Evolutionary conservation across 257 asterid genomes (phyloP).

Genomic region (Knoxia roxburghii): DNA sequence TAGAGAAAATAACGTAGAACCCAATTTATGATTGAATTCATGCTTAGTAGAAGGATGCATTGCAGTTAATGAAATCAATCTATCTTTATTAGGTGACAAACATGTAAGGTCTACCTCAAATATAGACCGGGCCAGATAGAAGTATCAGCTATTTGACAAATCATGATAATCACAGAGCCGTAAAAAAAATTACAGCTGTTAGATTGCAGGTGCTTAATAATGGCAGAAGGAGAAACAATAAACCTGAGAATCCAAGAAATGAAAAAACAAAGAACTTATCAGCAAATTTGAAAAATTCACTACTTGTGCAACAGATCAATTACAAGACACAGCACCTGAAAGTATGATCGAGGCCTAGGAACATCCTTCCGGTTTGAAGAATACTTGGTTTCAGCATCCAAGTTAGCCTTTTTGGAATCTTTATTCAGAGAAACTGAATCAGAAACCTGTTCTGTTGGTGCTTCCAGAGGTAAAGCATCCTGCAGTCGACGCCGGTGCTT

Average conservation of each 20-base stretch:
- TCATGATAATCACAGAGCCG: constrained; percentile 12
- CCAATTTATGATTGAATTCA: background rate
- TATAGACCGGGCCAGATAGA: background rate
- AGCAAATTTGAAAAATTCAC: constrained; percentile 9
- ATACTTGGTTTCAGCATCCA: constrained; percentile 29
- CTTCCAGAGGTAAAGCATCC: constrained; percentile 54
- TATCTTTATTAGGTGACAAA: constrained; percentile 3
- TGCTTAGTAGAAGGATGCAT: background rate
- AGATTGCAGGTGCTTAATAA: constrained; percentile 20
- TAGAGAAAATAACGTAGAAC: background rate
- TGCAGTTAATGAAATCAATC: background rate
- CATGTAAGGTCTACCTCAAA: constrained; percentile 4
- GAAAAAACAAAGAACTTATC: constrained; percentile 9
- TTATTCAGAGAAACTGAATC: constrained; percentile 35
- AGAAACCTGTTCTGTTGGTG: constrained; percentile 31
- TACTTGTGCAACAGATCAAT: background rate
- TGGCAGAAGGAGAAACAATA: constrained; percentile 24
- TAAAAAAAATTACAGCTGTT: background rate
- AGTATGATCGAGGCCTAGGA: constrained; percentile 48
- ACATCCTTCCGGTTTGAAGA: constrained; percentile 39
- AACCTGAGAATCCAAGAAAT: constrained; percentile 22
- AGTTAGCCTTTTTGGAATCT: constrained; percentile 33
- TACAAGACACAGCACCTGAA: constrained; percentile 43
- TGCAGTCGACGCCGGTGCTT: constrained; percentile 43
- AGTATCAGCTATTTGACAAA: constrained; percentile 7